These are phyloP conservation scores for Lachancea kluyveri DNA, from an alignment of 805 yeast genomes.

Conservation along the genomic window DNA sequence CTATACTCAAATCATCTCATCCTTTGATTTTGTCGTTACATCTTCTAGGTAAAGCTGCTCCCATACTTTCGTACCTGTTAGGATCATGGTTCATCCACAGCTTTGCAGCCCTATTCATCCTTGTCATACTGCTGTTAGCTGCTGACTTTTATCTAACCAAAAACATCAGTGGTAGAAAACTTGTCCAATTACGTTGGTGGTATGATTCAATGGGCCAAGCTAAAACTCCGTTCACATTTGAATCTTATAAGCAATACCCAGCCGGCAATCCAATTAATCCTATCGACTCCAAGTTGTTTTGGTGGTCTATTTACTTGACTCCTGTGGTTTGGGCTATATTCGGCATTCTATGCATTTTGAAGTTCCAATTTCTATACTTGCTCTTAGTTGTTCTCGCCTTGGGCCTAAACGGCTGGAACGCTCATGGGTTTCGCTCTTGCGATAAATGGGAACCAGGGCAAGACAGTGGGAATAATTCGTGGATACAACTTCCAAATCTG, in stretches of 20 bases:
- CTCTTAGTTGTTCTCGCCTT: conserved; percentile 62
- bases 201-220: conserved; percentile 53
- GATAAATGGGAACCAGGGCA: conserved; percentile 66
- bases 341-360: conserved; percentile 71
- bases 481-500: conserved; percentile 27
- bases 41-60: conserved; percentile 26
- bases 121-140: conserved; percentile 67
- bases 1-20: conserved; percentile 31
- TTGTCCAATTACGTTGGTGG: conserved; percentile 97
- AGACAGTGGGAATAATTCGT: conserved; percentile 10
- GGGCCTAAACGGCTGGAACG: conserved; percentile 69
- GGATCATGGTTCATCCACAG: conserved; percentile 29
- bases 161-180: conserved; percentile 80
- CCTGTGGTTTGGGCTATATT: conserved; percentile 73
- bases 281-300: conserved; percentile 83
- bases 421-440: conserved; percentile 86
- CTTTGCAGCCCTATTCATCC: conserved; percentile 54
- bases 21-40: conserved; percentile 28
- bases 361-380: conserved; percentile 64
- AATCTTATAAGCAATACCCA: conserved; percentile 34
- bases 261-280: conserved; percentile 62
- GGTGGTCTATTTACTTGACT: conserved; percentile 70
- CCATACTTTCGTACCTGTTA: conserved; percentile 27
- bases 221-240: conserved; percentile 26
- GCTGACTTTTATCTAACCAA: conserved; percentile 94